Percentiles rank a stretch among this genome's conserved stretches.
Evolutionary conservation across 2,329 filamentous ascomycete species (phyloP).

Genomic region (Hymenotorrendiella dingleyae): DNA sequence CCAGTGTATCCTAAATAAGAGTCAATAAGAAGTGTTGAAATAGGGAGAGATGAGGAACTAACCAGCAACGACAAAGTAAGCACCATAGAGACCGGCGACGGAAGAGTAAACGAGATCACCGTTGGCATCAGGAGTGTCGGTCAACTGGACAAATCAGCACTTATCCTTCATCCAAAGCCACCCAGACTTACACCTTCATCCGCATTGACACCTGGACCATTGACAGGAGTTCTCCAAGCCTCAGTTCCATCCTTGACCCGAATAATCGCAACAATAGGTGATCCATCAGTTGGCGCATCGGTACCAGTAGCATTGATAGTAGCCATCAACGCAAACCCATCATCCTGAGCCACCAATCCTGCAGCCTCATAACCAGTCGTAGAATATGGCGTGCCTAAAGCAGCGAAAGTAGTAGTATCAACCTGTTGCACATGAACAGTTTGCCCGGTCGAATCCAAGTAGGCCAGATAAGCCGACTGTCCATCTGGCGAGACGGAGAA

Average conservation of each 20-base stretch:
- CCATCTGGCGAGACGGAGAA: constrained; percentile 58
- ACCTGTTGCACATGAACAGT: constrained; percentile 53
- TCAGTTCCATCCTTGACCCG: constrained; percentile 49
- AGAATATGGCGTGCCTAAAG: constrained; percentile 45
- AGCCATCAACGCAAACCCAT: constrained; percentile 57
- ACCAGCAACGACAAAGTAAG: constrained; percentile 56
- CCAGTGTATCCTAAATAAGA: constrained; percentile 41
- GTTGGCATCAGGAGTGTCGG: constrained; percentile 53
- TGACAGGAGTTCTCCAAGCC: constrained; percentile 53
- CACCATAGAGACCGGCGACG: constrained; percentile 49
- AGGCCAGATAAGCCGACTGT: constrained; percentile 52
- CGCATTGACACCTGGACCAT: constrained; percentile 47
- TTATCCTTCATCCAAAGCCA: not conserved
- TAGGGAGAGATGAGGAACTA: constrained; percentile 38
- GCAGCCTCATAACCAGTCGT: constrained; percentile 52
- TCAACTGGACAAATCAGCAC: constrained; percentile 33
- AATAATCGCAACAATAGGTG: constrained; percentile 53
- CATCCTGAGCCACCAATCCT: constrained; percentile 55
- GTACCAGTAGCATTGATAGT: constrained; percentile 43
- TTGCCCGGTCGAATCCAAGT: constrained; percentile 49
- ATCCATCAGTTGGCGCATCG: constrained; percentile 41
- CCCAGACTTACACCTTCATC: constrained; percentile 18
- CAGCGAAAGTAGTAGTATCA: constrained; percentile 46
- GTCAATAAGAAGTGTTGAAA: constrained; percentile 49
- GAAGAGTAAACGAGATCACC: constrained; percentile 57